These are phyloP conservation scores for Gryganskiella cystojenkinii DNA, from an alignment of 192 early-diverging fungal genomes.

Conservation along the genomic window DNA sequence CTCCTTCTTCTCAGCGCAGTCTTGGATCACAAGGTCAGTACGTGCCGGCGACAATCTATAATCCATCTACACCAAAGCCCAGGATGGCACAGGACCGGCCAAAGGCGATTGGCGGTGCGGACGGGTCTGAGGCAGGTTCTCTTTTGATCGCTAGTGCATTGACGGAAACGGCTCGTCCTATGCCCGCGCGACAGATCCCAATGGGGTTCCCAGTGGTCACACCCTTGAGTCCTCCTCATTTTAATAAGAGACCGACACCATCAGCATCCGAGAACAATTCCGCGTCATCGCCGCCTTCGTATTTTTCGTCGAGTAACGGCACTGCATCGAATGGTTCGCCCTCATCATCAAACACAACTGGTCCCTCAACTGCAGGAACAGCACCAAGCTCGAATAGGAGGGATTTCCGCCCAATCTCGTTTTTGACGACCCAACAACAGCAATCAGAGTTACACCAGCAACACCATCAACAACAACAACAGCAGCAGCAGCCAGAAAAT, in stretches of 20 bases:
- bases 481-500: conserved; percentile 13
- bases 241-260: conserved; percentile 13
- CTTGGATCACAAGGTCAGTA: conserved; percentile 4
- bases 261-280: neutral
- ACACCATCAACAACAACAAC: conserved; percentile 9
- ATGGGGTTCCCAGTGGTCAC: conserved; percentile 49
- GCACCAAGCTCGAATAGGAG: conserved; percentile 15
- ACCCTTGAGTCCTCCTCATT: conserved; percentile 36
- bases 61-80: neutral
- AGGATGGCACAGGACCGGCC: neutral
- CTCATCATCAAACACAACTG: conserved; percentile 7
- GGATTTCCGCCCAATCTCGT: conserved; percentile 41
- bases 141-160: neutral
- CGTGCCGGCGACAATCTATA: conserved; percentile 10
- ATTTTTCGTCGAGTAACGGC: neutral
- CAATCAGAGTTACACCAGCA: neutral
- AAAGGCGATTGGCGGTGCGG: conserved; percentile 1
- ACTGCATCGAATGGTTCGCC: neutral
- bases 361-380: conserved; percentile 10
- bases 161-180: conserved; percentile 27
- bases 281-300: neutral
- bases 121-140: neutral
- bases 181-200: conserved; percentile 42
- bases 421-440: conserved; percentile 29
- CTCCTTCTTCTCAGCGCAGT: neutral